These are phyloP conservation scores for carrot (Daucus carota) DNA, from an alignment of 129 eudicot species.

Conservation along the genomic window DH1_v3.0 NC_030387.2:38095501-38096000, in stretches of 20 bases:
- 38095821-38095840: background rate
- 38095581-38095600: background rate
- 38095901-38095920: background rate
- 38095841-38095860: background rate
- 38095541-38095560: conserved; percentile 99
- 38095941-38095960: too few species aligned
- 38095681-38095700: background rate
- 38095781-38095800: background rate
- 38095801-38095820: background rate
- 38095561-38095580: conserved; percentile 9
- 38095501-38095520: conserved; percentile 98
- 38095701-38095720: background rate
- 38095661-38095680: background rate
- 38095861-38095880: background rate
- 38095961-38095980: too few species aligned
- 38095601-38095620: background rate
- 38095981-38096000: too few species aligned
- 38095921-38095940: background rate
- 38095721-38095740: background rate
- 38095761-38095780: background rate
- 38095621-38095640: background rate
- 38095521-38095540: conserved; percentile 76
- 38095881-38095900: background rate
- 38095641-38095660: background rate
- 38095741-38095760: background rate